Evolutionary conservation across 2,329 filamentous ascomycete genomes (phyloP), one percentile per base, ranked within the genome.

Genomic region (Dothiorella sarmentorum): DNA sequence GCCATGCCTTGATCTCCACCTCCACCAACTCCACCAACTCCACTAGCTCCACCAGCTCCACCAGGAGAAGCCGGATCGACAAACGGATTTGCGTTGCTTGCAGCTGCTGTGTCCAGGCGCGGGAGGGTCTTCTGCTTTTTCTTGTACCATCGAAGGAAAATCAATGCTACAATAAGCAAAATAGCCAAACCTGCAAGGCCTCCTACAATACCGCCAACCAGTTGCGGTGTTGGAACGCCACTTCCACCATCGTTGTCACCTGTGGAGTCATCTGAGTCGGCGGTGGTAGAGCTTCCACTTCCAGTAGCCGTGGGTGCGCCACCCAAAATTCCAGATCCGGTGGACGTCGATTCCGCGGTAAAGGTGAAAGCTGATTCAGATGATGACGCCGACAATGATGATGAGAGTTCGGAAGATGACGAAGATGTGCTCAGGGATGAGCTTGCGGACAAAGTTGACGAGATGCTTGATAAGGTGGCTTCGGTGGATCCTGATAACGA

Each of bases 191-290:
- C 84, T 31, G 83, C 82, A 51, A 85, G 76, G 44, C 83, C 83
- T 15, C 84, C 84, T 24, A 87, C 76, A n/a, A 86, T 81, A 45
- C 83, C 83, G 7, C 84, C 84, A 18, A 85, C 82, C 3, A 86
- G 79, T 60, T 78, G 77, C 15, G 79, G 78, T 22, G 80, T 82
- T 43, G 75, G 73, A 6, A 77, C 69, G 18, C 72, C 67, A 31
- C 60, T 63, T 15, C 65, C 62, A 27, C 63, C 61, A 29, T 53
- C 44, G 29, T 56, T 60, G 27, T 55, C 38, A 27, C 43, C 61
- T 4, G 49, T 56, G 13, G 56, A 55, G 24, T 42, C 45, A 45
- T 55, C 59, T 17, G 58, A 33, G 6, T 27, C 55, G 15, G 56
- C 56, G 31, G 56, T 60, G 11, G 56, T 44, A 4, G 63, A 47